A percentile compares a stretch with the other conserved stretches of the same genome.
phyloP scores from a whole-genome alignment of 164 flowering plant species.

The Akebia trifoliata region DNA sequence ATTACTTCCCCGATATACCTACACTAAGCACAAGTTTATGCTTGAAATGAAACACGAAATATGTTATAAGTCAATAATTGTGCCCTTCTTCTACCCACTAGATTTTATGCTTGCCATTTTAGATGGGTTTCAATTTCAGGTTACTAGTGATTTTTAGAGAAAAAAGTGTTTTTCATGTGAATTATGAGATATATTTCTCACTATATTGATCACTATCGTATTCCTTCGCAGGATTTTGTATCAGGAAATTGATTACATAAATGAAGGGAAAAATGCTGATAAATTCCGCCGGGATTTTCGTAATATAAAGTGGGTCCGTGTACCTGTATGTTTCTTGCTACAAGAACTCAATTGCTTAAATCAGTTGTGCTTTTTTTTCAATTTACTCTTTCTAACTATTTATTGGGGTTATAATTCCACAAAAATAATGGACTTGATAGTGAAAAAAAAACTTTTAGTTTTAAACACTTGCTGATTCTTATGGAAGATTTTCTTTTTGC shows the following conservation, averaged over 20 bases:
- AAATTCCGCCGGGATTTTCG: slow-evolving; percentile 93
- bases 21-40: not conserved
- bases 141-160: not conserved
- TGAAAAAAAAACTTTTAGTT: not conserved
- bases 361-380: not conserved
- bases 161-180: not conserved
- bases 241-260: slow-evolving; percentile 94
- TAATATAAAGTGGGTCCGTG: slow-evolving; percentile 92
- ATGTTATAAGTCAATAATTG: not conserved
- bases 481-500: not conserved
- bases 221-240: slow-evolving; percentile 76
- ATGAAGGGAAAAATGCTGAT: slow-evolving; percentile 97
- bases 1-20: no score
- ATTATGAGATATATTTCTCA: not conserved
- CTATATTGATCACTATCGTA: not conserved
- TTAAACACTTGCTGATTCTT: not conserved
- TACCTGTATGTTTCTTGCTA: slow-evolving; percentile 78
- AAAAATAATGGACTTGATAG: not conserved
- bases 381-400: not conserved
- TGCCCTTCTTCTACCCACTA: not conserved
- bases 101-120: not conserved
- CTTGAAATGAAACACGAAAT: not conserved
- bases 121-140: not conserved
- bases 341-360: slow-evolving; percentile 11
- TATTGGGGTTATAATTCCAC: not conserved